phyloP scores from a whole-genome alignment of 2,329 filamentous ascomycete species.

The Corynespora cassiicola region DNA sequence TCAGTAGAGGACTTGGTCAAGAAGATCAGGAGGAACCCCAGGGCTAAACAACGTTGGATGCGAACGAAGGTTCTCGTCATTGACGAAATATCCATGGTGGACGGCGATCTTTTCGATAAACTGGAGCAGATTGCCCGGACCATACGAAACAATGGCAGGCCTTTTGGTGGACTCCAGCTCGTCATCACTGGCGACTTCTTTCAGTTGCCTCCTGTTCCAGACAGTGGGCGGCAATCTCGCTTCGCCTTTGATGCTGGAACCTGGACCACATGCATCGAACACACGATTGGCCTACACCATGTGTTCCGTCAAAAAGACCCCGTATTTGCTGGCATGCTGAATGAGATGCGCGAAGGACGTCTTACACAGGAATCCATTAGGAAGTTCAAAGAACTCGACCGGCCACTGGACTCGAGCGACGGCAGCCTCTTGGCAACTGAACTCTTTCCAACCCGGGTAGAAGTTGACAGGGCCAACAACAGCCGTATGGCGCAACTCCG shows the following conservation, averaged over 20 bases:
- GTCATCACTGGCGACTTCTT: conserved; percentile 98
- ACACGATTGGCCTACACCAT: conserved; percentile 93
- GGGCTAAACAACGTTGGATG: conserved; percentile 88
- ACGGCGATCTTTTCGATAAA: conserved; percentile 96
- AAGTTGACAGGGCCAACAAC: conserved; percentile 88
- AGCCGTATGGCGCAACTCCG: conserved; percentile 74
- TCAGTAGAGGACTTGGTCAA: conserved; percentile 79
- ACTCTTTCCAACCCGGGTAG: conserved; percentile 86
- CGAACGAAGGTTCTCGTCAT: conserved; percentile 86
- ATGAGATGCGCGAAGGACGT: conserved; percentile 92
- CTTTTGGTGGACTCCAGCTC: conserved; percentile 95
- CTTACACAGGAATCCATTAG: conserved; percentile 78
- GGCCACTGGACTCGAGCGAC: conserved; percentile 68
- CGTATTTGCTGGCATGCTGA: conserved; percentile 92
- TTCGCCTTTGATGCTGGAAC: conserved; percentile 93
- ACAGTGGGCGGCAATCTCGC: conserved; percentile 74
- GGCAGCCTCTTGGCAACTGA: conserved; percentile 86
- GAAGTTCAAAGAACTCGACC: conserved; percentile 75
- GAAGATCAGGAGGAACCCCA: conserved; percentile 88
- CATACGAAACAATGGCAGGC: conserved; percentile 87
- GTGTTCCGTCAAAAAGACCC: conserved; percentile 95
- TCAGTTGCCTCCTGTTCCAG: conserved; percentile 92
- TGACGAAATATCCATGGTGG: conserved; percentile 98
- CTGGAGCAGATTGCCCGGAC: conserved; percentile 84
- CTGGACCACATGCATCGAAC: conserved; percentile 91